These are phyloP conservation scores for Fraxinus nigra DNA, from an alignment of 305 asterid species.

Conservation along the genomic window DNA sequence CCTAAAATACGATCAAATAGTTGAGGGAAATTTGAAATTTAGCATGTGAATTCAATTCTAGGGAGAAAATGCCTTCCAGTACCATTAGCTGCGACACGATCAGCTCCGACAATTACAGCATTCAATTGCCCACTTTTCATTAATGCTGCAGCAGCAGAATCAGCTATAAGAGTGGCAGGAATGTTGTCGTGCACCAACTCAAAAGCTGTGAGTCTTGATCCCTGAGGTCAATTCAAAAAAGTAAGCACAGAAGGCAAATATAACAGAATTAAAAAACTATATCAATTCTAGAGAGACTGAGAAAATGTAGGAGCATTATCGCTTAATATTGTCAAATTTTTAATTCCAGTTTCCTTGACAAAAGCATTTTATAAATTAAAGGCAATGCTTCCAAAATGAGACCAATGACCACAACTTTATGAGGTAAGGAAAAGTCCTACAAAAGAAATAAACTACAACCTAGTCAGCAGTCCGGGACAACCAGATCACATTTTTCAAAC, in stretches of 20 bases:
- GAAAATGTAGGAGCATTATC: no score
- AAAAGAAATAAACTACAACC: no score
- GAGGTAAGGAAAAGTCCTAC: no score
- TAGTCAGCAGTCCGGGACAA: no score
- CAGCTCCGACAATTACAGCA: conserved; percentile 94
- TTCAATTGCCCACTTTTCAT: conserved; percentile 76
- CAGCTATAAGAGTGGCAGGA: conserved; percentile 87
- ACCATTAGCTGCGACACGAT: conserved; percentile 12
- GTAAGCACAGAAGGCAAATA: conserved; percentile 1
- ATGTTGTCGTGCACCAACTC: conserved; percentile 83
- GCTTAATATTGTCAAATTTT: no score
- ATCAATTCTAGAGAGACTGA: no score
- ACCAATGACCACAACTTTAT: no score
- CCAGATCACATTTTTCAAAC: no score
- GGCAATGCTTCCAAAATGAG: no score
- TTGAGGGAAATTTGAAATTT: background rate
- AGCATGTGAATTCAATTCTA: background rate
- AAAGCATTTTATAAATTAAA: no score
- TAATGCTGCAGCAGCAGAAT: conserved; percentile 93
- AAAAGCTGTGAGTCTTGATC: conserved; percentile 91
- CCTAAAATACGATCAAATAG: conserved; percentile 38
- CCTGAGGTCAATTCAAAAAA: conserved; percentile 42
- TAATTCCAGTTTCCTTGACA: no score
- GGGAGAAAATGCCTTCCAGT: conserved; percentile 6
- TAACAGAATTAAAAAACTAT: background rate